Evolutionary conservation across 306 rosid species (phyloP).

Genomic region (Casuarina cunninghamiana): DNA sequence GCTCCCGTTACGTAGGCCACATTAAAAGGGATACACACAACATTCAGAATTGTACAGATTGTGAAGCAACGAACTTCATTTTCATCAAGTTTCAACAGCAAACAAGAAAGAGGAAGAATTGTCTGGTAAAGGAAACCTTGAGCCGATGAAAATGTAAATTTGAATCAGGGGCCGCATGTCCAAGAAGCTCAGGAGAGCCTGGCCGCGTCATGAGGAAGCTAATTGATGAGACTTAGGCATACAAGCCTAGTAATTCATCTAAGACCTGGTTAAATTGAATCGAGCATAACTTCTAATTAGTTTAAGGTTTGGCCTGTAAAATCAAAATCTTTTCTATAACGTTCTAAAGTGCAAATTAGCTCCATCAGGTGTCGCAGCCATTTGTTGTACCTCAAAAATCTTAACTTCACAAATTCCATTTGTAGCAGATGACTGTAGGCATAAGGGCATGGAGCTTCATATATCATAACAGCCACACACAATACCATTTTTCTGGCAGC

Average conservation of each 20-base stretch:
- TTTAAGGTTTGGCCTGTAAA: background rate
- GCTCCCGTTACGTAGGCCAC: too few relatives aligned
- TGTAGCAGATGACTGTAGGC: background rate
- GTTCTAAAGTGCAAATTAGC: background rate
- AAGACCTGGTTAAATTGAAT: background rate
- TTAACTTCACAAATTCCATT: background rate
- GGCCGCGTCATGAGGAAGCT: too few relatives aligned
- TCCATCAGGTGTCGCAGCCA: background rate
- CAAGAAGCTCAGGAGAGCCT: background rate
- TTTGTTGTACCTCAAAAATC: background rate
- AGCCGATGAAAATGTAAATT: background rate
- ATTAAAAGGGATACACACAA: too few relatives aligned
- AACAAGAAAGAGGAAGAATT: too few relatives aligned
- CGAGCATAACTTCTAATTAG: background rate
- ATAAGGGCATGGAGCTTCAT: background rate
- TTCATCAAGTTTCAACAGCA: too few relatives aligned
- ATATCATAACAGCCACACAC: background rate
- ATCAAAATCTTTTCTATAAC: background rate
- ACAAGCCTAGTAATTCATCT: background rate
- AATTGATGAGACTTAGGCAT: background rate
- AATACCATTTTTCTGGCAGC: background rate
- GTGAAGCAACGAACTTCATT: too few relatives aligned
- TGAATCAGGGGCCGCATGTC: background rate
- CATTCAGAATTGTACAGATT: too few relatives aligned
- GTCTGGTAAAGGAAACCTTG: too few relatives aligned